Percentiles rank a stretch among this genome's conserved stretches.
Conservation (phyloP, 495 filamentous ascomycete genomes). For the Xylaria telfairii region DNA sequence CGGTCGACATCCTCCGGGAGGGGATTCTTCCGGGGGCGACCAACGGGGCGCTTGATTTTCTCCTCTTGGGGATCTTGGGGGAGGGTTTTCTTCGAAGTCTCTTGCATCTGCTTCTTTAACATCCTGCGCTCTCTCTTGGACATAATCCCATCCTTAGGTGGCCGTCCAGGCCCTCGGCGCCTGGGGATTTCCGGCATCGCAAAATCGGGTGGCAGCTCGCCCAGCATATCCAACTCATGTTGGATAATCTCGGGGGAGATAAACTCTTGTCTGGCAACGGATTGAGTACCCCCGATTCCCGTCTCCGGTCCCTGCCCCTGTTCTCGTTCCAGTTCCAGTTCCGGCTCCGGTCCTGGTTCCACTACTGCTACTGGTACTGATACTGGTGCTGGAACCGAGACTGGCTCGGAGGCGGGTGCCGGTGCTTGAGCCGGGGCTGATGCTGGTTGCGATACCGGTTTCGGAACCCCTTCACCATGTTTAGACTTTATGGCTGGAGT, state of each 20-base stretch:
- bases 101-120: constrained; percentile 66
- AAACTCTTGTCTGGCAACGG: constrained; percentile 46
- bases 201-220: constrained; percentile 36
- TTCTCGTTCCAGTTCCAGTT: not conserved
- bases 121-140: constrained; percentile 80
- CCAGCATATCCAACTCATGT: constrained; percentile 20
- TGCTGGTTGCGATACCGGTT: not conserved
- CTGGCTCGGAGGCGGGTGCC: too few species aligned
- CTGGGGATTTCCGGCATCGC: constrained; percentile 57
- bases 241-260: constrained; percentile 44
- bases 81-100: constrained; percentile 53
- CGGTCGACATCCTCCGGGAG: constrained; percentile 62
- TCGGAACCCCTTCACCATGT: constrained; percentile 31
- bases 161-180: constrained; percentile 83
- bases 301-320: not conserved
- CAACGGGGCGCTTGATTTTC: constrained; percentile 66
- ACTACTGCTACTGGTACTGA: not conserved
- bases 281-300: constrained; percentile 45
- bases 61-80: constrained; percentile 53
- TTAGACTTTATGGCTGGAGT: constrained; percentile 31
- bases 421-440: not conserved
- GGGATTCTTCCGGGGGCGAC: constrained; percentile 60
- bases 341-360: not conserved
- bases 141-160: constrained; percentile 91
- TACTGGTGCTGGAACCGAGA: not conserved